A percentile compares a stretch with the other conserved stretches of the same genome.
Conservation (phyloP, 345 rosid species). For the Streptanthus diversifolius region DNA sequence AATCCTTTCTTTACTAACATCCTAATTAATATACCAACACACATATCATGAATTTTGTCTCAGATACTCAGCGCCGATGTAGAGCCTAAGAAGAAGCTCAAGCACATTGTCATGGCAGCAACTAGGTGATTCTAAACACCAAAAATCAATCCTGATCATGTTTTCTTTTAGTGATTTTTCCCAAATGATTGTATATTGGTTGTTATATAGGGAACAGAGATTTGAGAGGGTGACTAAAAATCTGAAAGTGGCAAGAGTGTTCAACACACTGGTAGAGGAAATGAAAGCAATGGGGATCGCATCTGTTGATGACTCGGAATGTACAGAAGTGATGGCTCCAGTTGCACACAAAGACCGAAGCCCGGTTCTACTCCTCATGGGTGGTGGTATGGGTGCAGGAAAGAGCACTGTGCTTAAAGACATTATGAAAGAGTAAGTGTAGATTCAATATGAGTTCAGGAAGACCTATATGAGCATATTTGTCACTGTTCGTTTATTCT, state of each 20-base stretch:
- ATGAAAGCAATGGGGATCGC: slow-evolving; percentile 83
- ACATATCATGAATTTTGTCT: slow-evolving; percentile 4
- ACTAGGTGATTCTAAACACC: slow-evolving; percentile 47
- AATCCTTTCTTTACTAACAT: neutral
- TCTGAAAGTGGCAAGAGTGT: slow-evolving; percentile 74
- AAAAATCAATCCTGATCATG: neutral
- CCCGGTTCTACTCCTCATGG: slow-evolving; percentile 92
- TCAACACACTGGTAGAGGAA: slow-evolving; percentile 79
- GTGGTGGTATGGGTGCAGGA: slow-evolving; percentile 99
- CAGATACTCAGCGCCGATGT: slow-evolving; percentile 69
- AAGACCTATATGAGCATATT: neutral
- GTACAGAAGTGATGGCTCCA: slow-evolving; percentile 91
- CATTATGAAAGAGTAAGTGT: slow-evolving; percentile 77
- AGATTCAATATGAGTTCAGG: neutral
- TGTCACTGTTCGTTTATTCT: neutral
- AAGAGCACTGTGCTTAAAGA: slow-evolving; percentile 97
- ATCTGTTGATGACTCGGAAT: slow-evolving; percentile 49
- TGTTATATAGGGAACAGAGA: slow-evolving; percentile 62
- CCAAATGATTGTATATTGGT: slow-evolving; percentile 10
- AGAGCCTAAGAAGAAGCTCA: slow-evolving; percentile 75
- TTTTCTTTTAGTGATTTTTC: neutral
- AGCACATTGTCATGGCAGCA: slow-evolving; percentile 79
- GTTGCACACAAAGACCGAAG: slow-evolving; percentile 82
- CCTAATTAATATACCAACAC: neutral
- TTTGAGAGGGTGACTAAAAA: slow-evolving; percentile 75